Base-by-base conservation (phyloP, 2,329 filamentous ascomycete species). In the Pezicula radicicola region DNA sequence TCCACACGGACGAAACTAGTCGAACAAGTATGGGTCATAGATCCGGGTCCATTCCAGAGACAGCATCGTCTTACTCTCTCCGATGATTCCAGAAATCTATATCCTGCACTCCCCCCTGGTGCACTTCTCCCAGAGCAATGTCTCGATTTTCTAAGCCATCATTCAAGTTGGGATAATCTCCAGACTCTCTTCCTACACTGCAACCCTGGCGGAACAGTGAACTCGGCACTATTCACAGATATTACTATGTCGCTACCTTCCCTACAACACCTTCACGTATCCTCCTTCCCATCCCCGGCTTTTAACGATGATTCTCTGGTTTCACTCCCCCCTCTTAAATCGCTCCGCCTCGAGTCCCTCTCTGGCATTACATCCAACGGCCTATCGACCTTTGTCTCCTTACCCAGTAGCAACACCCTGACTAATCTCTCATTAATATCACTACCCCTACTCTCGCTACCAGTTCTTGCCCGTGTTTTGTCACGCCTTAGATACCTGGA, bases 21-120 rank as follows among this genome's bases (percentile, higher is more conserved):
- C 59, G 76, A 83, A 55, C 81, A 83, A 70, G 74, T 77, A 37
- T 87, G 83, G 84, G 68, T 82, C 15, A 59, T 87, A 16, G 60
- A 61, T 42, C 47, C 60, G 8, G 64, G 59, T 46, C 49, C 57
- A 8, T 56, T 57, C 30, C 59, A 64, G 75, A 79, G 55, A 55
- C 70, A 56, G 66, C 58, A 54, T 46, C 57, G 52, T n/a, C 57
- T 56, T 33, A 59, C 59, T 16, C n/a, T 58, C 13, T 55, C 57
- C 3, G 55, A 60, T 18, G 57, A 63, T 41, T 46, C 53, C 6
- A 55, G 62, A 25, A 55, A 48, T 27, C 49, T 55, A 18, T 55
- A 51, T 8, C 56, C 60, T 6, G 50, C 60, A 21, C 50, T 64
- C 40, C 63, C 67, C 1, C 70, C 72, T 0, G 68, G 63, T 6